Evolutionary conservation across 306 rosid species (phyloP).

Genomic region (Cicer cuneatum): DNA sequence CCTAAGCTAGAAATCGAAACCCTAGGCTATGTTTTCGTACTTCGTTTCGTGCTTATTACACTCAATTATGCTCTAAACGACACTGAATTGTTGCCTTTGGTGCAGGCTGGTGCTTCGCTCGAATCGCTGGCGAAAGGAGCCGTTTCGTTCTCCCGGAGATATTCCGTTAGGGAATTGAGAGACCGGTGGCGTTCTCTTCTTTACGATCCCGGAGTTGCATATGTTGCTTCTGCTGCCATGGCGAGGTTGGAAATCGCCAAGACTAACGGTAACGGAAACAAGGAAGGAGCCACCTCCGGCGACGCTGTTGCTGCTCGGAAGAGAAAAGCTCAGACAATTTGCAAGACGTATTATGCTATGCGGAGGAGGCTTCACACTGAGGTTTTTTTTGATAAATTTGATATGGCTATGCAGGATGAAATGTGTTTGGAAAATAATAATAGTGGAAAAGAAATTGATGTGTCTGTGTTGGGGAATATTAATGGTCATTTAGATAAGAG

Average conservation of each 20-base stretch:
- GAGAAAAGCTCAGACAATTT: constrained; percentile 54
- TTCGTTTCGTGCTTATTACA: background rate
- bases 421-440: constrained; percentile 22
- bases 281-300: constrained; percentile 7
- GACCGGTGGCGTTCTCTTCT: constrained; percentile 80
- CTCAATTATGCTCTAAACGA: background rate
- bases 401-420: constrained; percentile 31
- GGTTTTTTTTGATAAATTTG: constrained; percentile 42
- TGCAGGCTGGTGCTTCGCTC: constrained; percentile 76
- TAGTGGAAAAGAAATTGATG: background rate
- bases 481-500: constrained; percentile 36
- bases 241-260: constrained; percentile 55
- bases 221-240: constrained; percentile 61
- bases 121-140: constrained; percentile 94
- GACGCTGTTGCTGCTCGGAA: constrained; percentile 38
- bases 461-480: constrained; percentile 18
- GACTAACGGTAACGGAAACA: constrained; percentile 38
- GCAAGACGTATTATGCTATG: constrained; percentile 54
- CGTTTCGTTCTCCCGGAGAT: constrained; percentile 73
- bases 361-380: constrained; percentile 53
- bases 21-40: constrained; percentile 22
- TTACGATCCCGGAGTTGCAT: constrained; percentile 60
- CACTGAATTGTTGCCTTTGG: constrained; percentile 5
- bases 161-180: constrained; percentile 57
- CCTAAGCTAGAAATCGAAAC: constrained; percentile 28